Evolutionary conservation across 345 rosid species (phyloP).

Genomic region (Moringa oleifera): DNA sequence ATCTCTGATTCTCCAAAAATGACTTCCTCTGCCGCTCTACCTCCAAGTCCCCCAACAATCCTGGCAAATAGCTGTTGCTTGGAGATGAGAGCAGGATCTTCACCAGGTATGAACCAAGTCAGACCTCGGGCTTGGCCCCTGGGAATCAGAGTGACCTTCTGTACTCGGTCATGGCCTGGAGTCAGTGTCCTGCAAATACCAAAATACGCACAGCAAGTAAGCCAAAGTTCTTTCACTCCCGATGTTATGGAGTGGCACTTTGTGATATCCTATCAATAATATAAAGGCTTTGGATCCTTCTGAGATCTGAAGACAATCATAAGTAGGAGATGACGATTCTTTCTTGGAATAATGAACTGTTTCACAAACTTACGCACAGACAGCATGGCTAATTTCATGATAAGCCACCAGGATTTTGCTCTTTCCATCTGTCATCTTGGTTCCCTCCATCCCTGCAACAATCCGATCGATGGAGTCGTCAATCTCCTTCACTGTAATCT

Average conservation of each 20-base stretch:
- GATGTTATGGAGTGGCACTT: too few species aligned
- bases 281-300: too few species aligned
- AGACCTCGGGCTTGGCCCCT: constrained; percentile 86
- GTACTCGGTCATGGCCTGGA: constrained; percentile 65
- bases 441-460: constrained; percentile 74
- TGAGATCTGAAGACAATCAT: too few species aligned
- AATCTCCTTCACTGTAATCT: constrained; percentile 46
- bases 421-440: constrained; percentile 69
- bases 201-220: background rate
- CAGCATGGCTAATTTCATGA: constrained; percentile 72
- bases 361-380: constrained; percentile 49
- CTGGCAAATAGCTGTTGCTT: constrained; percentile 60
- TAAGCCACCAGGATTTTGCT: constrained; percentile 63
- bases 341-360: too few species aligned
- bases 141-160: constrained; percentile 61
- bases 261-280: too few species aligned
- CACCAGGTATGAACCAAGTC: constrained; percentile 65
- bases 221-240: too few species aligned
- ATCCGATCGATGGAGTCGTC: constrained; percentile 69
- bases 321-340: too few species aligned
- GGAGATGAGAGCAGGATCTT: constrained; percentile 53
- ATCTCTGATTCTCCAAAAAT: constrained; percentile 71
- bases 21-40: constrained; percentile 68
- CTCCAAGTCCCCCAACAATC: constrained; percentile 72
- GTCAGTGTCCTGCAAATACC: constrained; percentile 41